A percentile compares a stretch with the other conserved stretches of the same genome.
Evolutionary conservation across 208 protist genomes (phyloP).

Genomic region (Acanthamoeba lenticulata): DNA sequence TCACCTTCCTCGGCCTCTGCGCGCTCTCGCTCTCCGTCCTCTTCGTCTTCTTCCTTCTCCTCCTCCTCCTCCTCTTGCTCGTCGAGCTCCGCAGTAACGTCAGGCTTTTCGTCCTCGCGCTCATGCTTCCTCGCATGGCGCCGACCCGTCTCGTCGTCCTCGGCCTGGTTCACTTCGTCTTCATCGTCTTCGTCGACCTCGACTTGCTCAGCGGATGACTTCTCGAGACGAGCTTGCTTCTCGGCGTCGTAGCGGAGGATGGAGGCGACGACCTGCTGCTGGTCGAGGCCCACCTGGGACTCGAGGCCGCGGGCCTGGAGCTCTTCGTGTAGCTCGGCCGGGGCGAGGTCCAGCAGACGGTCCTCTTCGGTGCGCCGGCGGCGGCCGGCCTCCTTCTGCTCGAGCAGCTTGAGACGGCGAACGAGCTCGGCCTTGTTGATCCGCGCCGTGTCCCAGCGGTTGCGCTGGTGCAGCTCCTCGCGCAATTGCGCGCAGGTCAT

Average conservation of each 20-base stretch:
- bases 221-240: no score
- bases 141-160: background rate
- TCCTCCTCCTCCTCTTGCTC: background rate
- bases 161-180: background rate
- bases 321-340: background rate
- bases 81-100: no score
- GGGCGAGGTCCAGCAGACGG: background rate
- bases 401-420: background rate
- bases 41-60: no score
- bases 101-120: no score
- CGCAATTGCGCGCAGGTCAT: background rate
- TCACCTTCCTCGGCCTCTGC: no score
- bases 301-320: background rate
- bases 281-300: background rate
- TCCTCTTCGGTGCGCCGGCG: background rate
- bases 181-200: background rate
- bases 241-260: no score
- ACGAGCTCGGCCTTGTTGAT: background rate
- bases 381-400: constrained; percentile 10
- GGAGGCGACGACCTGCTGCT: background rate
- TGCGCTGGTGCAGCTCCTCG: background rate
- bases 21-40: no score
- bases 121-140: no score
- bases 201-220: no score
- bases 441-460: background rate